phyloP scores from a whole-genome alignment of 352 stramenopile genomes.

The Phytopythium helicoides region DNA sequence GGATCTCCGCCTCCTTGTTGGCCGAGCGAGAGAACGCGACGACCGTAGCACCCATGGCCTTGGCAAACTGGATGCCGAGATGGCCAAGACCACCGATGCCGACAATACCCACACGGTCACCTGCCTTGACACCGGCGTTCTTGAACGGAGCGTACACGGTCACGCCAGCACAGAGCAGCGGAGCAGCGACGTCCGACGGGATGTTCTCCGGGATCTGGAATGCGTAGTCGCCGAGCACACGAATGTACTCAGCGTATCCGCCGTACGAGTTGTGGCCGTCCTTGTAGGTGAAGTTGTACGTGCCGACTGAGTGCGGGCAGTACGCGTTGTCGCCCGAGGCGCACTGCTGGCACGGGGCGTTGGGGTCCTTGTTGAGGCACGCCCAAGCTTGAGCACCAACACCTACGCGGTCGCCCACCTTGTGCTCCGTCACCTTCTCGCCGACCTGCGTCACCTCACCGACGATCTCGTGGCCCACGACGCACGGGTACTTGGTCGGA shows the following conservation, averaged over 20 bases:
- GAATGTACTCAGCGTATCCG: slow-evolving; percentile 78
- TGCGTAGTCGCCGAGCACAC: slow-evolving; percentile 51
- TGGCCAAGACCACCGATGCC: slow-evolving; percentile 88
- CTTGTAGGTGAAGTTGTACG: slow-evolving; percentile 48
- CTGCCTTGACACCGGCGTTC: slow-evolving; percentile 36
- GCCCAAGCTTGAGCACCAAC: slow-evolving; percentile 75
- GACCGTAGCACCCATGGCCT: slow-evolving; percentile 58
- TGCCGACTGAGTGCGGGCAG: slow-evolving; percentile 42
- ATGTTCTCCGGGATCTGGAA: slow-evolving; percentile 77
- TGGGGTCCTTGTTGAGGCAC: slow-evolving; percentile 57
- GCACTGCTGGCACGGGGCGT: slow-evolving; percentile 56
- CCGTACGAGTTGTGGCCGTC: slow-evolving; percentile 38
- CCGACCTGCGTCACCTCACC: slow-evolving; percentile 41
- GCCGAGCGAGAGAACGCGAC: slow-evolving; percentile 63
- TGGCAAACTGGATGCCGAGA: slow-evolving; percentile 80
- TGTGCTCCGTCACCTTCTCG: slow-evolving; percentile 49
- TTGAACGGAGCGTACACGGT: slow-evolving; percentile 78
- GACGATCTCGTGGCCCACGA: slow-evolving; percentile 58
- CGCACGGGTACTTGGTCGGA: slow-evolving; percentile 32
- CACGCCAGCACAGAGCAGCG: slow-evolving; percentile 83
- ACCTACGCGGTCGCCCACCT: slow-evolving; percentile 72
- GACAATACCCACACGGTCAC: slow-evolving; percentile 61
- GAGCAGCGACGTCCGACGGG: slow-evolving; percentile 44
- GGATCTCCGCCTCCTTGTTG: slow-evolving; percentile 53
- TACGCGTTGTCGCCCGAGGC: slow-evolving; percentile 52